Conservation (phyloP, 2,329 filamentous ascomycete genomes). For the Diaporthe citrichinensis region DNA sequence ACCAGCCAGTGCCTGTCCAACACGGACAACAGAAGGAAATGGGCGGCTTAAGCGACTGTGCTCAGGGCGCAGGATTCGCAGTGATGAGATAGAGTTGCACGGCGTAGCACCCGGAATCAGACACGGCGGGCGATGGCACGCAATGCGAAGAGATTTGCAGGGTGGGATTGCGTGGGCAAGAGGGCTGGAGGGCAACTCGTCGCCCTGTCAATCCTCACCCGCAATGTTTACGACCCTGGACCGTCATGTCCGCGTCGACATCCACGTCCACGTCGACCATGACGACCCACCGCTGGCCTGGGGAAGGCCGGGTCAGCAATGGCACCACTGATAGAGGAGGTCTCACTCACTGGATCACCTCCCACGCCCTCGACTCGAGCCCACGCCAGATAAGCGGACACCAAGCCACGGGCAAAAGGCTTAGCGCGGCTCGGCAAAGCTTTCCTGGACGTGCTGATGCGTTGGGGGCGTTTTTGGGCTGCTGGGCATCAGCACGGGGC, state of each 20-base stretch:
- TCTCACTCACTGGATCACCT: not conserved
- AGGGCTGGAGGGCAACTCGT: not conserved
- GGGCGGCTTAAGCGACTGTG: slow-evolving; percentile 28
- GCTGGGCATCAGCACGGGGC: slow-evolving; percentile 22
- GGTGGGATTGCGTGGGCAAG: not conserved
- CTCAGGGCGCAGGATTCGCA: slow-evolving; percentile 11
- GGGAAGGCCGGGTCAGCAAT: not conserved
- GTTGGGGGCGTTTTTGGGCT: not conserved
- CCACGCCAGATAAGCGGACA: not conserved
- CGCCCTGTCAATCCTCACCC: not conserved
- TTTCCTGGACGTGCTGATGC: slow-evolving; percentile 7
- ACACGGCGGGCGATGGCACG: slow-evolving; percentile 4
- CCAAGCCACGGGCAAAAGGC: slow-evolving; percentile 17
- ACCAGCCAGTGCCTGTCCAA: not conserved
- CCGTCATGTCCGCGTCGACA: not conserved
- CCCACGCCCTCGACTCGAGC: not conserved
- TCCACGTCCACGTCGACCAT: not conserved
- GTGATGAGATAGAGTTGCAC: slow-evolving; percentile 27
- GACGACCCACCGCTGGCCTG: not conserved
- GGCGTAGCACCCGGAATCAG: slow-evolving; percentile 22
- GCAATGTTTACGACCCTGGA: not conserved
- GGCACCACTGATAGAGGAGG: not conserved
- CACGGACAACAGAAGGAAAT: not conserved
- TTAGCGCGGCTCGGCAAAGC: slow-evolving; percentile 31
- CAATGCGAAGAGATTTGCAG: not conserved